phyloP scores from a whole-genome alignment of 441 rosid genomes.

The Adansonia rubrostipa region DNA sequence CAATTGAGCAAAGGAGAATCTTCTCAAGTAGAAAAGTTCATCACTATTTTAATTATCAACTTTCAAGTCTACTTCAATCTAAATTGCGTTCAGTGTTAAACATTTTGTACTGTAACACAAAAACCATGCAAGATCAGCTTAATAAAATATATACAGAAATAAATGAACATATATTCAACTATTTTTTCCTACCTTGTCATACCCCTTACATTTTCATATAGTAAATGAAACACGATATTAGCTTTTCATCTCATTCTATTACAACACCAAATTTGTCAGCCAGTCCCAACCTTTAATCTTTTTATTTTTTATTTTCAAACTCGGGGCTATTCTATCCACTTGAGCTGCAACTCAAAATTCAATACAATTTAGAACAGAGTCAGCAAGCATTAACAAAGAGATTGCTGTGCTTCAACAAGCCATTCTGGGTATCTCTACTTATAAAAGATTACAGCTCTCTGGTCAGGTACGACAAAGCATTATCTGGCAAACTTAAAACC shows the following conservation, averaged over 20 bases:
- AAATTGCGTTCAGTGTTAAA: not conserved
- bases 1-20: not conserved
- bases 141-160: not conserved
- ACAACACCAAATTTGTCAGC: not conserved
- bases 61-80: not conserved
- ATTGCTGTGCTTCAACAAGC: not conserved
- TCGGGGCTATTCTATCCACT: not conserved
- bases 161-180: not conserved
- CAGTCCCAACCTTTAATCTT: not conserved
- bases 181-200: not conserved
- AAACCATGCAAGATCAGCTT: not conserved
- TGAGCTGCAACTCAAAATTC: not conserved
- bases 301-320: not conserved
- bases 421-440: not conserved
- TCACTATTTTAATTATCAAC: not conserved
- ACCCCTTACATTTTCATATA: not conserved
- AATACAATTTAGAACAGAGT: not conserved
- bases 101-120: not conserved
- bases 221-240: conserved; percentile 7
- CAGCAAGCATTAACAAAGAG: not conserved
- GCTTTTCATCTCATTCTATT: not conserved
- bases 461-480: not conserved
- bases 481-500: not conserved
- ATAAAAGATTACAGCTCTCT: not conserved
- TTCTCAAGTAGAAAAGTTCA: not conserved